These are phyloP conservation scores for Teratosphaeria epicoccoides DNA, from an alignment of 2,329 filamentous ascomycete genomes.

Conservation along the genomic window DNA sequence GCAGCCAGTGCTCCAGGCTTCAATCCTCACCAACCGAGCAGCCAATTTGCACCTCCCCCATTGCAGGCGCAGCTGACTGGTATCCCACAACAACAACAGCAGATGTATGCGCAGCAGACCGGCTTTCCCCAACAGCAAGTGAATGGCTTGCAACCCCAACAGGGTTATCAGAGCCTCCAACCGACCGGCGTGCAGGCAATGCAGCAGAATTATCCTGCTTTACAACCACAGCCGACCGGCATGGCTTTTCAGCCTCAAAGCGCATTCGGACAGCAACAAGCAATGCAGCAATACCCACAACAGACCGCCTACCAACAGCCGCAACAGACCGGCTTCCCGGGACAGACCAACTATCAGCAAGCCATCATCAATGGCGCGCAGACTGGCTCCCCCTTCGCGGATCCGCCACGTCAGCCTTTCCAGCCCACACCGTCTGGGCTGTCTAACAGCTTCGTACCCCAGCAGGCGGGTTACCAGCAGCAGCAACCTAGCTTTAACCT, in stretches of 20 bases:
- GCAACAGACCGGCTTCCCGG: slow-evolving; percentile 4
- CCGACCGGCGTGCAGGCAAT: slow-evolving; percentile 21
- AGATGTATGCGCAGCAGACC: slow-evolving; percentile 26
- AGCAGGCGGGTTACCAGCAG: slow-evolving; percentile 34
- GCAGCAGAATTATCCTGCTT: slow-evolving; percentile 22
- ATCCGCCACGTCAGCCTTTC: slow-evolving; percentile 40
- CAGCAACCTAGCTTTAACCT: slow-evolving; percentile 35
- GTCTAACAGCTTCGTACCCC: slow-evolving; percentile 23
- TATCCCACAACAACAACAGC: slow-evolving; percentile 27
- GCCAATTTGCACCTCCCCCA: slow-evolving; percentile 58
- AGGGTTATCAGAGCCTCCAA: slow-evolving; percentile 13
- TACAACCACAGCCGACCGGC: slow-evolving; percentile 50
- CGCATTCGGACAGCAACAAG: slow-evolving; percentile 5
- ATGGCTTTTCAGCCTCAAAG: slow-evolving; percentile 30
- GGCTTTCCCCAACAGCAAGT: slow-evolving; percentile 33
- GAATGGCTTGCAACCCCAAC: slow-evolving; percentile 19
- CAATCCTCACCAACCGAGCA: slow-evolving; percentile 46
- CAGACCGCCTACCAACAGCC: slow-evolving; percentile 4
- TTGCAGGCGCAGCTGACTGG: slow-evolving; percentile 82
- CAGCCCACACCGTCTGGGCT: slow-evolving; percentile 22
- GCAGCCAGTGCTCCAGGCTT: slow-evolving; percentile 78
- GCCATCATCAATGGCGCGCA: slow-evolving; percentile 38
- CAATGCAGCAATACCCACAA: slow-evolving; percentile 5
- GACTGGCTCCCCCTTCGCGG: slow-evolving; percentile 43
- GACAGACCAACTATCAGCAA: slow-evolving; percentile 35